Evolutionary conservation across 192 early-diverging fungal genomes (phyloP), one percentile per base, ranked within the genome.

Genomic region (Coemansia umbellata): DNA sequence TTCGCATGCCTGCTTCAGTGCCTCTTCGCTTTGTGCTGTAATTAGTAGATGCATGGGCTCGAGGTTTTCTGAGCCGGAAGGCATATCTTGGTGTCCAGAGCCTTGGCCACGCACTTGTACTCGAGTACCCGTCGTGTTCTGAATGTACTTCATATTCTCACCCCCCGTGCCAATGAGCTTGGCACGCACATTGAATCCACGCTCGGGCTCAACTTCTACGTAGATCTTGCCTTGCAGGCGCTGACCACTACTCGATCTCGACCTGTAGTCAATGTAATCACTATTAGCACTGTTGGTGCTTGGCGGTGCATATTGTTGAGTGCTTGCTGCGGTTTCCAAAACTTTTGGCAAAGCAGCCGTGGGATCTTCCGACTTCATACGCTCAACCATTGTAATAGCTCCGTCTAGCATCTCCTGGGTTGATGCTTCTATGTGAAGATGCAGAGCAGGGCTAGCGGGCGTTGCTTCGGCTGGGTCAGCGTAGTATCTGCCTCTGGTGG

Each of bases 31-130:
- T 28, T 69, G 59, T 42, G 84, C 81, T 31, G 87, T 81, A 14
- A 95, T 85, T 58, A 89, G 82, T 24, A 95, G 80, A 56, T 91
- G 85, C 52, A 95, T 79, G 5, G 87, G 83, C 52, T 95, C 93
- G 18, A 80, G 70, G 6, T 86, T 63, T 36, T 92, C 91, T 5
- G 66, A 52, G 3, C 82, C 83, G 3, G 84, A 78, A 0, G 59
- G 68, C 10, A 56, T 53, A 31, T 95, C 92, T 10, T 81, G 76
- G 41, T 78, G 93, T 8, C 91, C 91, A 8, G 92, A 94, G 0
- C 93, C 93, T 27, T 76, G 67, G 6, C 93, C 93, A 32, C 89
- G 87, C 17, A 94, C 74, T 35, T 93, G 86, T 17, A 95, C 85
- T 6, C 85, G 80, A 17, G 89, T 81, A 0, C 80, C 74, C 3